phyloP scores from a whole-genome alignment of 306 rosid genomes.

The Heteromeles arbutifolia region DNA sequence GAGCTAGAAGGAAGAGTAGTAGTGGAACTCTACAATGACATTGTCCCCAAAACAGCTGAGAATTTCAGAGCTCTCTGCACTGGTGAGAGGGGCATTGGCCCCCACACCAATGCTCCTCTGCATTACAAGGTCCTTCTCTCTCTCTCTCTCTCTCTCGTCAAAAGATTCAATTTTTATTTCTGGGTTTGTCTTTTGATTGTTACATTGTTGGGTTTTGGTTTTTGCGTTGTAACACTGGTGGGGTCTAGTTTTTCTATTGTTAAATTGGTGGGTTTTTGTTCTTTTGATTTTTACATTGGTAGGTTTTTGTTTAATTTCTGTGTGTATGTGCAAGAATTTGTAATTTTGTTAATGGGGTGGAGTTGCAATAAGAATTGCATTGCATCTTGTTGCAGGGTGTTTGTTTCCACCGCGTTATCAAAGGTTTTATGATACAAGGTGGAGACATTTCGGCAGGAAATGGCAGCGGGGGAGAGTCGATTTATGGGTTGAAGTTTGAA shows the following conservation, averaged over 20 bases:
- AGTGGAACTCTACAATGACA: constrained; percentile 51
- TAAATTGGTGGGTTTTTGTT: neutral
- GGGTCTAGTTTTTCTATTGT: neutral
- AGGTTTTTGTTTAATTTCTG: neutral
- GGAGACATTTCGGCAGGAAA: constrained; percentile 62
- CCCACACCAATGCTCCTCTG: constrained; percentile 45
- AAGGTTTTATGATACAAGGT: constrained; percentile 77
- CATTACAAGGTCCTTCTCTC: constrained; percentile 53
- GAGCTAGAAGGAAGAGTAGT: constrained; percentile 67
- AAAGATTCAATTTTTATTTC: neutral
- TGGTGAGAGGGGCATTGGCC: constrained; percentile 57
- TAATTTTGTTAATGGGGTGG: neutral
- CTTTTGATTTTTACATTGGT: too few species aligned
- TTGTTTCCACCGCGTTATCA: constrained; percentile 63
- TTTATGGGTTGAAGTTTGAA: constrained; percentile 58
- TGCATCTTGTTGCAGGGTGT: constrained; percentile 23
- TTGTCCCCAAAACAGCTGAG: constrained; percentile 74
- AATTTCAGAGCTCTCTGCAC: constrained; percentile 77
- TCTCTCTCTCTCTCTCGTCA: neutral
- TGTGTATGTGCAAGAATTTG: neutral
- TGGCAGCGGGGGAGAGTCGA: constrained; percentile 75
- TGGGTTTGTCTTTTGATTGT: neutral
- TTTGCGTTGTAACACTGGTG: neutral
- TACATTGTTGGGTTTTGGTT: neutral
- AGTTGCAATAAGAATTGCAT: neutral